Percentiles rank a stretch among this genome's conserved stretches.
These are phyloP conservation scores for Fraxinus albicans DNA, from an alignment of 305 asterid species.

Conservation along the genomic window DNA sequence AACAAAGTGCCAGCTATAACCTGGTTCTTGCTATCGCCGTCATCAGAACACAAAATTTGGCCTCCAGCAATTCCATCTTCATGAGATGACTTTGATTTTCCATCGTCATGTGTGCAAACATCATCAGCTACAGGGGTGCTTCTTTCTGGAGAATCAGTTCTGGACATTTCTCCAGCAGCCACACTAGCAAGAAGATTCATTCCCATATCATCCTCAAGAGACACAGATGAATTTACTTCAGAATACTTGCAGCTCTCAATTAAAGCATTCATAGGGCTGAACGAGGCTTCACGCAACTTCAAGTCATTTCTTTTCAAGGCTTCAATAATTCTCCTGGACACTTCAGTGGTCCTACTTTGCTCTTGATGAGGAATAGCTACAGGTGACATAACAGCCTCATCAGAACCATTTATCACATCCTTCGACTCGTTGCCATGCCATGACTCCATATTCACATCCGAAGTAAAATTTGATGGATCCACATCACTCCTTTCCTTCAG, in stretches of 20 bases:
- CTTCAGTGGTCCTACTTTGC: conserved; percentile 36
- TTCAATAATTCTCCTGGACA: conserved; percentile 39
- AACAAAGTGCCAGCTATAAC: conserved; percentile 19
- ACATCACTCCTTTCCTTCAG: conserved; percentile 42
- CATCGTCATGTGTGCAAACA: conserved; percentile 34
- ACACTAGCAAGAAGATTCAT: conserved; percentile 75
- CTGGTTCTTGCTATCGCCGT: conserved; percentile 33
- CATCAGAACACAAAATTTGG: conserved; percentile 18
- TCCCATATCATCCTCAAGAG: conserved; percentile 56
- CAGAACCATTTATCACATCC: conserved; percentile 43
- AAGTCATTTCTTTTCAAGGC: conserved; percentile 33
- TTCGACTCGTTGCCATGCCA: conserved; percentile 47
- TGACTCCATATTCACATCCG: conserved; percentile 38
- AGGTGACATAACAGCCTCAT: conserved; percentile 47
- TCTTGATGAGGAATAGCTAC: conserved; percentile 44
- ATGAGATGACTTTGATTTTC: conserved; percentile 36
- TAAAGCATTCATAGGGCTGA: conserved; percentile 64
- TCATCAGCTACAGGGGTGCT: conserved; percentile 37
- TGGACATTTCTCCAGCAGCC: conserved; percentile 58
- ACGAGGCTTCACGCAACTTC: conserved; percentile 41
- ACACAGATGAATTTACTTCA: conserved; percentile 41
- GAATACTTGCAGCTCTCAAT: conserved; percentile 64
- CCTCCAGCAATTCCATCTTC: conserved; percentile 24
- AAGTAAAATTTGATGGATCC: conserved; percentile 25
- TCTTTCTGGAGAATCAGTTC: conserved; percentile 40